Evolutionary conservation across 2,329 filamentous ascomycete genomes (phyloP).

Genomic region (Lachnellula arida): DNA sequence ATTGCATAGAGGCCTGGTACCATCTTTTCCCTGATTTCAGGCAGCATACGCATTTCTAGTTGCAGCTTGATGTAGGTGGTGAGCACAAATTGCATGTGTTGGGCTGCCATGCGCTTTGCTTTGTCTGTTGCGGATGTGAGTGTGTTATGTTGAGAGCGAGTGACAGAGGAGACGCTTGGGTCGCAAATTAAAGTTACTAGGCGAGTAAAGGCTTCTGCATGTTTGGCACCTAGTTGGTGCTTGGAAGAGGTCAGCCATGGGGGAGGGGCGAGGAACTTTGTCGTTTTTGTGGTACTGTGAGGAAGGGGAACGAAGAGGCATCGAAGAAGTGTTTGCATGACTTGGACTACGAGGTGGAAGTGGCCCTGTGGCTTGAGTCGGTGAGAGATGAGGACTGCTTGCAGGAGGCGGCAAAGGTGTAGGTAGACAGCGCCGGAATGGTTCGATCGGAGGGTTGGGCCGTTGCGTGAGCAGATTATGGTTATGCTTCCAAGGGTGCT

Average conservation of each 20-base stretch:
- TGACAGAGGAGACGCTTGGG: conserved; percentile 52
- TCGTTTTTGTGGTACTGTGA: conserved; percentile 21
- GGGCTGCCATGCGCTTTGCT: conserved; percentile 56
- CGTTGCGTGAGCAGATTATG: conserved; percentile 28
- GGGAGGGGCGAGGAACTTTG: conserved; percentile 24
- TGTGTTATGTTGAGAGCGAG: conserved; percentile 36
- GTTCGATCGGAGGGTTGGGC: conserved; percentile 19
- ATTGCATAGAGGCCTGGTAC: conserved; percentile 55
- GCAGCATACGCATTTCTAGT: conserved; percentile 49
- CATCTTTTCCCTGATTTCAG: conserved; percentile 49
- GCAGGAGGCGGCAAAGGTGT: conserved; percentile 46
- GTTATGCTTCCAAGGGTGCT: conserved; percentile 30
- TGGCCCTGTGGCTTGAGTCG: conserved; percentile 57
- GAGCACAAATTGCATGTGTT: conserved; percentile 57
- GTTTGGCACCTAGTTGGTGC: conserved; percentile 33
- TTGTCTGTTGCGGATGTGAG: conserved; percentile 57
- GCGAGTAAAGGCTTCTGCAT: conserved; percentile 49
- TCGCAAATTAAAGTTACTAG: conserved; percentile 57
- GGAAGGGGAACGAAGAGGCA: conserved; percentile 43
- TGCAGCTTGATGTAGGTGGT: conserved; percentile 58
- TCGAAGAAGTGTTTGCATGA: conserved; percentile 52
- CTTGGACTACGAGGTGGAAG: conserved; percentile 52
- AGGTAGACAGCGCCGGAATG: conserved; percentile 26
- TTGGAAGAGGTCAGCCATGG: conserved; percentile 34
- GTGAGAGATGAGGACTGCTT: conserved; percentile 54